Conservation (phyloP, 305 asterid species). For the Euphrasia arctica region DNA sequence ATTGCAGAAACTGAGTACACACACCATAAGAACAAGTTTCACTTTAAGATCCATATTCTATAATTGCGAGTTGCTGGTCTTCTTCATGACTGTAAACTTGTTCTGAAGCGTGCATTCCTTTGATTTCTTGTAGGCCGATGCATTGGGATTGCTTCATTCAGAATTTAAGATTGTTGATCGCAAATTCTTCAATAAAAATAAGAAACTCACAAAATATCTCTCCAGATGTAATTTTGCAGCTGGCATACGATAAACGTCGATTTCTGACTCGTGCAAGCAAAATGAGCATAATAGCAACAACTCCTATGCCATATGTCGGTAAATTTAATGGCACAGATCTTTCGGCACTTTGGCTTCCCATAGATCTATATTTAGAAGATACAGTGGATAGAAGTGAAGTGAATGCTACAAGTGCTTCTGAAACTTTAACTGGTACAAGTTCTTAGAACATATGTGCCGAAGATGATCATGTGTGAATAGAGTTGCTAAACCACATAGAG, state of each 20-base stretch:
- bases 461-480: slow-evolving; percentile 20
- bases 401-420: slow-evolving; percentile 76
- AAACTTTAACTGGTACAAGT: slow-evolving; percentile 67
- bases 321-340: slow-evolving; percentile 53
- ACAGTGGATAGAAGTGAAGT: slow-evolving; percentile 80
- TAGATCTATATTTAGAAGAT: slow-evolving; percentile 92
- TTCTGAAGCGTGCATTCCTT: slow-evolving; percentile 27
- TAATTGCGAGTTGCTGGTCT: slow-evolving; percentile 13
- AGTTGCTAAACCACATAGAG: slow-evolving; percentile 27
- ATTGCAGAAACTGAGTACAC: slow-evolving; percentile 18
- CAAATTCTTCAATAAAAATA: slow-evolving; percentile 70
- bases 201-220: slow-evolving; percentile 73
- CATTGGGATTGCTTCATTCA: slow-evolving; percentile 71
- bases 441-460: background rate
- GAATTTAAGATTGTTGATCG: slow-evolving; percentile 65
- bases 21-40: slow-evolving; percentile 13
- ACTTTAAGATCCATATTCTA: slow-evolving; percentile 19
- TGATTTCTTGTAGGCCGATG: slow-evolving; percentile 52
- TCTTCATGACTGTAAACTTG: slow-evolving; percentile 21
- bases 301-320: slow-evolving; percentile 56
- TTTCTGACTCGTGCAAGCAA: slow-evolving; percentile 62
- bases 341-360: slow-evolving; percentile 85
- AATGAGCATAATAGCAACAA: slow-evolving; percentile 62
- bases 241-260: slow-evolving; percentile 57
- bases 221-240: slow-evolving; percentile 74